phyloP scores from a whole-genome alignment of 495 filamentous ascomycete genomes.

The Neurospora sp. region DNA sequence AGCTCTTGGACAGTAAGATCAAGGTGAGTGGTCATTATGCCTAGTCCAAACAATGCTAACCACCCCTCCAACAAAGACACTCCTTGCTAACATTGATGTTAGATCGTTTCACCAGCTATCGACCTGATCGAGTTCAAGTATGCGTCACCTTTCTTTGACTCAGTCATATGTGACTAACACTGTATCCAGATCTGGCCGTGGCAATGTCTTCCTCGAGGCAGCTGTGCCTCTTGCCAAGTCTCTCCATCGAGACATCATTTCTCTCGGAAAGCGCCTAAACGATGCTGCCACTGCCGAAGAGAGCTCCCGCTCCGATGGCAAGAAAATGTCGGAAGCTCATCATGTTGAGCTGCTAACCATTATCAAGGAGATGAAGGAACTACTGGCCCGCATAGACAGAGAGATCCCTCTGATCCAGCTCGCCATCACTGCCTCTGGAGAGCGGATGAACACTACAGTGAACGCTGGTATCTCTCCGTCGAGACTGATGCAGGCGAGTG shows the following conservation, averaged over 20 bases:
- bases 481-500: constrained; percentile 84
- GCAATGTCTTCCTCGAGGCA: constrained; percentile 89
- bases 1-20: constrained; percentile 73
- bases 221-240: constrained; percentile 78
- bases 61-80: background rate
- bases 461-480: constrained; percentile 83
- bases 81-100: background rate
- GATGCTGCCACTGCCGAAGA: constrained; percentile 61
- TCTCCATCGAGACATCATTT: constrained; percentile 80
- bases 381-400: constrained; percentile 78
- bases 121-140: constrained; percentile 91
- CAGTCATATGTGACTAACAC: background rate
- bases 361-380: constrained; percentile 60
- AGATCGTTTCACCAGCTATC: constrained; percentile 88
- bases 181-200: constrained; percentile 61
- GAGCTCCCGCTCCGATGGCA: constrained; percentile 37
- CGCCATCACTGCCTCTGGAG: constrained; percentile 91
- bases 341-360: constrained; percentile 57
- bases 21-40: constrained; percentile 40
- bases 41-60: background rate
- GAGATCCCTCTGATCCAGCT: constrained; percentile 89
- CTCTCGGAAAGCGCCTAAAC: constrained; percentile 66
- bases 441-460: constrained; percentile 66
- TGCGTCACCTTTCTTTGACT: constrained; percentile 1
- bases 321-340: constrained; percentile 25